These are phyloP conservation scores for Artemisia annua DNA, from an alignment of 129 eudicot genomes.

Conservation along the genomic window DNA sequence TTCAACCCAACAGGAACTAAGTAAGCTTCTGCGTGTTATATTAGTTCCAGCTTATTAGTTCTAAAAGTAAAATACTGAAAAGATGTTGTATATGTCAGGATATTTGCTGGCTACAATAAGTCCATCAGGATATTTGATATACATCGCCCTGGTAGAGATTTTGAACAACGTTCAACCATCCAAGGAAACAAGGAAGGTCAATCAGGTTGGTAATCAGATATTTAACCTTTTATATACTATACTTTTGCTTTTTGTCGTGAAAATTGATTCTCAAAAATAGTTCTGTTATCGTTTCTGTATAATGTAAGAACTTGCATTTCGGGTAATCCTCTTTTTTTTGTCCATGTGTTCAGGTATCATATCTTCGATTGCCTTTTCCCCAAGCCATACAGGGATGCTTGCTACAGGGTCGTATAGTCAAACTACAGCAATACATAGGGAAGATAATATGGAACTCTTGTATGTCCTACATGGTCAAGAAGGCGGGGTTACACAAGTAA, in stretches of 20 bases:
- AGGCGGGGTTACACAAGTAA: conserved; percentile 99
- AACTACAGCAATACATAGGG: conserved; percentile 83
- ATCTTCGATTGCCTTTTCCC: conserved; percentile 90
- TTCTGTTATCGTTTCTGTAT: neutral
- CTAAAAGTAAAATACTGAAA: neutral
- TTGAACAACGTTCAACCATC: conserved; percentile 71
- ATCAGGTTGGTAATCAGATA: conserved; percentile 50
- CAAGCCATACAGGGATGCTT: conserved; percentile 74
- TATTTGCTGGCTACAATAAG: conserved; percentile 95
- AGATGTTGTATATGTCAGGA: conserved; percentile 50
- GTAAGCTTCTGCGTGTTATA: conserved; percentile 38
- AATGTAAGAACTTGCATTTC: conserved; percentile 3
- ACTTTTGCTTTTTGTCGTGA: neutral
- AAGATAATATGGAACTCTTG: conserved; percentile 90
- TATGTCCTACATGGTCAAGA: conserved; percentile 96
- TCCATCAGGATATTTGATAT: conserved; percentile 77
- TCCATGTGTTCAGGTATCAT: conserved; percentile 61
- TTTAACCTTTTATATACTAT: neutral
- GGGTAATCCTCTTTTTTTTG: neutral
- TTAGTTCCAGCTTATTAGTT: neutral
- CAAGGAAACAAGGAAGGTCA: conserved; percentile 91
- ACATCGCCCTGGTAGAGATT: conserved; percentile 98
- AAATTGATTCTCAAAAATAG: neutral
- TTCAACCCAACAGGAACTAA: conserved; percentile 84
- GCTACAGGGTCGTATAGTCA: conserved; percentile 93